Evolutionary conservation across 441 rosid genomes (phyloP).

Genomic region (Populus tomentosa): DNA sequence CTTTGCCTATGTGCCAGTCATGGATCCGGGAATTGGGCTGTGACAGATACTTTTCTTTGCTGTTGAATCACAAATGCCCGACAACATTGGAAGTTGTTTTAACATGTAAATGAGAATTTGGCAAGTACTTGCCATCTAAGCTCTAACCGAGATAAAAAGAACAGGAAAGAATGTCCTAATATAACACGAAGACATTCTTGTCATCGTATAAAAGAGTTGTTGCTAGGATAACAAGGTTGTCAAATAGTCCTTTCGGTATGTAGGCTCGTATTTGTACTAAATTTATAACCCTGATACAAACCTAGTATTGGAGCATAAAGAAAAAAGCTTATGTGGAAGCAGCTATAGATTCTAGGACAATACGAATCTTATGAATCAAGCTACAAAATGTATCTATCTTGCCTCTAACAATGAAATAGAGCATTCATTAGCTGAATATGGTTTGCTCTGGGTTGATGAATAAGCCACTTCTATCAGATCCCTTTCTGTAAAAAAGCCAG

Average conservation of each 20-base stretch:
- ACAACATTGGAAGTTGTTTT: neutral
- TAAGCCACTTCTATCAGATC: slow-evolving; percentile 8
- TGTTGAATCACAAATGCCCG: neutral
- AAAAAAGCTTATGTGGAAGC: neutral
- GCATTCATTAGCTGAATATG: neutral
- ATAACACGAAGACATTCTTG: neutral
- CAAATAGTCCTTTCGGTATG: neutral
- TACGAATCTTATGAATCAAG: neutral
- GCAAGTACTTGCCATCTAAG: neutral
- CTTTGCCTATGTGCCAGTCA: too few relatives aligned
- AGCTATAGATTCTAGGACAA: neutral
- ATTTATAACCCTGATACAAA: too few relatives aligned
- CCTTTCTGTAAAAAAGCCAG: slow-evolving; percentile 26
- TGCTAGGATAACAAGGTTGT: neutral
- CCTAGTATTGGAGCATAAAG: too few relatives aligned
- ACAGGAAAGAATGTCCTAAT: neutral
- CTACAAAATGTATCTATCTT: neutral
- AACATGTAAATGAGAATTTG: neutral
- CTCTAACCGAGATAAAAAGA: neutral
- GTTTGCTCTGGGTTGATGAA: neutral
- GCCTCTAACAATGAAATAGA: neutral
- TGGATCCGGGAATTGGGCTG: too few relatives aligned
- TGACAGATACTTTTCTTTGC: neutral
- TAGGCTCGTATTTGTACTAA: neutral
- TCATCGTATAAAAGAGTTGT: neutral